These are phyloP conservation scores for Suillus variegatus DNA, from an alignment of 768 basidiomycete genomes.

Conservation along the genomic window DNA sequence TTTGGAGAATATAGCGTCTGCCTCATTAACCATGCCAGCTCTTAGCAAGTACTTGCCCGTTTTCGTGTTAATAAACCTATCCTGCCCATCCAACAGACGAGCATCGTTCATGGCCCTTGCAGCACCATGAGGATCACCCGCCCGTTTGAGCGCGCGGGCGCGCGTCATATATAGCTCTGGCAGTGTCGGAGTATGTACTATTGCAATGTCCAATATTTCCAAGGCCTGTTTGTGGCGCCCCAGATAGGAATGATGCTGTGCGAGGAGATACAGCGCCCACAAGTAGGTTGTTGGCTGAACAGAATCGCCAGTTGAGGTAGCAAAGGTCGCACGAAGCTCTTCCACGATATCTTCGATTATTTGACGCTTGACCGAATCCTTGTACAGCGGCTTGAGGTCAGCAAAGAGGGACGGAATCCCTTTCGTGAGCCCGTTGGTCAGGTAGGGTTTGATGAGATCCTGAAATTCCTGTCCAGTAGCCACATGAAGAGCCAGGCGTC, in stretches of 20 bases:
- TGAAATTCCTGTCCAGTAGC: slow-evolving; percentile 74
- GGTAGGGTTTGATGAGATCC: slow-evolving; percentile 62
- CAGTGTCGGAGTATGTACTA: slow-evolving; percentile 88
- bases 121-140: slow-evolving; percentile 78
- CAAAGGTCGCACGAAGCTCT: slow-evolving; percentile 39
- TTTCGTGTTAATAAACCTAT: slow-evolving; percentile 94
- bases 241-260: slow-evolving; percentile 81
- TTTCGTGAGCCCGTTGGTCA: slow-evolving; percentile 69
- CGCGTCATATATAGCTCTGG: slow-evolving; percentile 86
- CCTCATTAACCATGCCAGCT: slow-evolving; percentile 79
- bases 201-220: slow-evolving; percentile 60
- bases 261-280: slow-evolving; percentile 95
- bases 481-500: slow-evolving; percentile 70
- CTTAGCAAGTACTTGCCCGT: slow-evolving; percentile 87
- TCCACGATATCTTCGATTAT: slow-evolving; percentile 72
- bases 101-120: slow-evolving; percentile 80
- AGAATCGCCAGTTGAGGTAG: slow-evolving; percentile 23
- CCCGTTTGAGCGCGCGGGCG: slow-evolving; percentile 83
- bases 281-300: slow-evolving; percentile 77
- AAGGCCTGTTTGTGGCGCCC: slow-evolving; percentile 51
- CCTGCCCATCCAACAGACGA: slow-evolving; percentile 85
- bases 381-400: slow-evolving; percentile 86
- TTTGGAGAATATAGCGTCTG: slow-evolving; percentile 69
- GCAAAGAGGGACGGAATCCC: slow-evolving; percentile 94
- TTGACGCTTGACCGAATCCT: slow-evolving; percentile 59